A percentile compares a stretch with the other conserved stretches of the same genome.
These are phyloP conservation scores for Penicillium bialowiezense DNA, from an alignment of 495 filamentous ascomycete genomes.

Conservation along the genomic window DNA sequence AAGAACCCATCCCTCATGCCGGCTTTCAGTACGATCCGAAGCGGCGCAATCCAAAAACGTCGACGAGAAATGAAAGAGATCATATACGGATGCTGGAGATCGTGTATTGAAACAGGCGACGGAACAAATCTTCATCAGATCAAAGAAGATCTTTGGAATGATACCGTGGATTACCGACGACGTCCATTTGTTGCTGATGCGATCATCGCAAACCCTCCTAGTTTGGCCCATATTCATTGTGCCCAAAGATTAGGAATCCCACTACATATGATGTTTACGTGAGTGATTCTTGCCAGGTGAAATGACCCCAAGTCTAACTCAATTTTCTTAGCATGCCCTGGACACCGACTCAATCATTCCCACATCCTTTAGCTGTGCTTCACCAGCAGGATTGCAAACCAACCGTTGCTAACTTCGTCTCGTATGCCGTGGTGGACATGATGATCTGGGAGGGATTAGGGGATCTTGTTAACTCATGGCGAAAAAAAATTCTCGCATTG, in stretches of 20 bases:
- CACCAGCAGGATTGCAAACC: constrained; percentile 50
- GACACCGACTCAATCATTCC: constrained; percentile 52
- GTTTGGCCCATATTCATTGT: constrained; percentile 79
- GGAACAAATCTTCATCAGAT: constrained; percentile 46
- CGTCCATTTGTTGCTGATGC: constrained; percentile 74
- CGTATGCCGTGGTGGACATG: constrained; percentile 75
- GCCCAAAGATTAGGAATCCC: constrained; percentile 77
- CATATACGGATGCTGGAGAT: constrained; percentile 73
- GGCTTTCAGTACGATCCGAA: constrained; percentile 59
- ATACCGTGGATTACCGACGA: constrained; percentile 32
- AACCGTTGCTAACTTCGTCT: constrained; percentile 66
- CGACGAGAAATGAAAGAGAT: constrained; percentile 67
- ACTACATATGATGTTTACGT: constrained; percentile 82
- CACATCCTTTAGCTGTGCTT: constrained; percentile 57
- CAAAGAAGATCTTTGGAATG: constrained; percentile 39
- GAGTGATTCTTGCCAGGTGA: constrained; percentile 20
- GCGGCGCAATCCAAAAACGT: constrained; percentile 65
- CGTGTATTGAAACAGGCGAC: constrained; percentile 65
- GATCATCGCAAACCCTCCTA: constrained; percentile 84
- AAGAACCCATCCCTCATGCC: constrained; percentile 82
- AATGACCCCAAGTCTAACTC: neutral
- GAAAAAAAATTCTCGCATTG: constrained; percentile 60
- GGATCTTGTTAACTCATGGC: constrained; percentile 72
- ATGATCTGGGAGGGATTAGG: constrained; percentile 82
- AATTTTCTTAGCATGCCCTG: constrained; percentile 54